A percentile compares a stretch with the other conserved stretches of the same genome.
Evolutionary conservation across 805 yeast species (phyloP).

Genomic region (Teunomyces barrocoloradensis): DNA sequence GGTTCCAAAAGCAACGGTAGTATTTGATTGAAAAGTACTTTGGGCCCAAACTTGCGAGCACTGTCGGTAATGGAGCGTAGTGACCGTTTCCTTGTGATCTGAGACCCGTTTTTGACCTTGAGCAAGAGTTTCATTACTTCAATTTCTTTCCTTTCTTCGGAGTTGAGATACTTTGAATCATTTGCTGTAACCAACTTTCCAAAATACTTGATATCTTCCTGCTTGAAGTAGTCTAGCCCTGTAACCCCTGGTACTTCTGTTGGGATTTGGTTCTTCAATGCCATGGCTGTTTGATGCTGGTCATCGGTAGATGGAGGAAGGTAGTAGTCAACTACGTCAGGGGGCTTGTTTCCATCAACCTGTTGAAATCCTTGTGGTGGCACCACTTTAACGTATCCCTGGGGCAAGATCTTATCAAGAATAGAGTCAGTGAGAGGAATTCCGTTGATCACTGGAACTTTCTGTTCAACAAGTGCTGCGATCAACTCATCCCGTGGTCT

Average conservation of each 20-base stretch:
- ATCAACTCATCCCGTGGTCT: background rate
- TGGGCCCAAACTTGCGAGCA: constrained; percentile 67
- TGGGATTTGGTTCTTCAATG: constrained; percentile 31
- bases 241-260: constrained; percentile 62
- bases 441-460: constrained; percentile 29
- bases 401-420: constrained; percentile 50
- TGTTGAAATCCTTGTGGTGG: constrained; percentile 47
- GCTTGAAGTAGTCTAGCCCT: constrained; percentile 67
- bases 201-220: constrained; percentile 70
- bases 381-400: constrained; percentile 44
- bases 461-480: constrained; percentile 13
- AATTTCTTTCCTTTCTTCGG: constrained; percentile 57
- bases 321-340: constrained; percentile 43
- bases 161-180: constrained; percentile 34
- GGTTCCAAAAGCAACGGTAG: constrained; percentile 75
- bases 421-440: constrained; percentile 42
- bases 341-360: constrained; percentile 20
- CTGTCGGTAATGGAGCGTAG: constrained; percentile 63
- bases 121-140: constrained; percentile 62
- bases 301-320: constrained; percentile 50
- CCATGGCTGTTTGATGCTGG: constrained; percentile 23
- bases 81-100: constrained; percentile 63
- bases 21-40: constrained; percentile 62
- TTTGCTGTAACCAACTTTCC: constrained; percentile 46
- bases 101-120: constrained; percentile 76